Conservation (phyloP, 495 filamentous ascomycete species). For the Aspergillus ellipticus region DNA sequence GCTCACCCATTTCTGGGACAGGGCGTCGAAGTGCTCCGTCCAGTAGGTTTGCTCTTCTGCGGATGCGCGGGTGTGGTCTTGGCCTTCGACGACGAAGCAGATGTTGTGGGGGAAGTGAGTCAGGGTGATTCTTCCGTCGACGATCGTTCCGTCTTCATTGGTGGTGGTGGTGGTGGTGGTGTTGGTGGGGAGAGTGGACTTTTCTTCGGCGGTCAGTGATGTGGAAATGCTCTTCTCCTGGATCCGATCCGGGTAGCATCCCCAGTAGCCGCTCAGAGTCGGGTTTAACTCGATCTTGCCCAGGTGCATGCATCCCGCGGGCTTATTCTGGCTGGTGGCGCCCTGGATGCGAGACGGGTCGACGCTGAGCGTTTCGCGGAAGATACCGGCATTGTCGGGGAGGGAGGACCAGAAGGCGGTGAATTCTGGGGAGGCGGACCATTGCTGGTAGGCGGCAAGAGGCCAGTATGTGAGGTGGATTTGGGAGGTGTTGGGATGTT, state of each 20-base stretch:
- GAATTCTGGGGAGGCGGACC: slow-evolving; percentile 16
- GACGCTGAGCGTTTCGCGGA: slow-evolving; percentile 25
- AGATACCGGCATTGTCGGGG: slow-evolving; percentile 24
- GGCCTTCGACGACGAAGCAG: slow-evolving; percentile 27
- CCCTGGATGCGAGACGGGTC: slow-evolving; percentile 16
- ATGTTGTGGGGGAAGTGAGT: slow-evolving; percentile 25
- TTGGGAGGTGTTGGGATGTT: slow-evolving; percentile 7
- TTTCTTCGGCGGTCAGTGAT: neutral
- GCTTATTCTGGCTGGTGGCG: slow-evolving; percentile 15
- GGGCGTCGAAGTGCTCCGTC: slow-evolving; percentile 19
- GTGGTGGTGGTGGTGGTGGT: neutral
- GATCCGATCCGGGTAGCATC: slow-evolving; percentile 25
- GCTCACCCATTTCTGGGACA: slow-evolving; percentile 21
- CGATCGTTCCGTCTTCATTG: neutral
- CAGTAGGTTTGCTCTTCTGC: slow-evolving; percentile 19
- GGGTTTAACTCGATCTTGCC: slow-evolving; percentile 10
- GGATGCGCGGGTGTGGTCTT: slow-evolving; percentile 21
- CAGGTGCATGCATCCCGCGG: slow-evolving; percentile 17
- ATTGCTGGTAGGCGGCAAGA: slow-evolving; percentile 4
- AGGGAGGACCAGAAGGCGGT: slow-evolving; percentile 23
- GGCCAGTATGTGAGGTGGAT: slow-evolving; percentile 22
- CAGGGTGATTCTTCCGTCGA: slow-evolving; percentile 16
- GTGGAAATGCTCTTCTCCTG: neutral
- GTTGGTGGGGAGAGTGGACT: neutral
- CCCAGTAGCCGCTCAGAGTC: slow-evolving; percentile 32